These are phyloP conservation scores for Aspergillus sparsus DNA, from an alignment of 495 filamentous ascomycete species.

Conservation along the genomic window DNA sequence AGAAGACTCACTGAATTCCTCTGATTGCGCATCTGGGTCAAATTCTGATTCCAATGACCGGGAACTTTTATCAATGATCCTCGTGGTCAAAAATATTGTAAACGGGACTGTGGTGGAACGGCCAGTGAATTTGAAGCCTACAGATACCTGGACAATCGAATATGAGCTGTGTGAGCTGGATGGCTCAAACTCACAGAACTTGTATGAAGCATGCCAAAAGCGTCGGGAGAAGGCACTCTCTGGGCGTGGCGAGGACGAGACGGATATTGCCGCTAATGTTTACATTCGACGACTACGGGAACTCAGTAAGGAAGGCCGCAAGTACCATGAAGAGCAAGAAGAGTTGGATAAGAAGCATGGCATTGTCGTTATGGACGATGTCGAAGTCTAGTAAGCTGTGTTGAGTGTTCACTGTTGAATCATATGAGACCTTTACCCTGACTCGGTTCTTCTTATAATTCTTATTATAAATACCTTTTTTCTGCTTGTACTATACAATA, in stretches of 20 bases:
- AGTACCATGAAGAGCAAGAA: constrained; percentile 51
- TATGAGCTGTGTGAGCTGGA: constrained; percentile 67
- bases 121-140: constrained; percentile 49
- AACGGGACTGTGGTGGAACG: constrained; percentile 65
- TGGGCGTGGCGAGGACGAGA: constrained; percentile 36
- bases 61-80: constrained; percentile 62
- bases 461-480: too few relatives aligned
- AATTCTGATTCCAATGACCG: constrained; percentile 5
- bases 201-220: constrained; percentile 52
- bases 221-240: constrained; percentile 54
- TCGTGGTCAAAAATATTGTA: constrained; percentile 71
- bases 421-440: too few relatives aligned
- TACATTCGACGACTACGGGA: constrained; percentile 48
- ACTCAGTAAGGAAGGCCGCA: constrained; percentile 45
- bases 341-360: constrained; percentile 43
- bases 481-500: too few relatives aligned
- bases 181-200: constrained; percentile 31
- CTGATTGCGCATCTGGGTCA: background rate
- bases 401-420: too few relatives aligned
- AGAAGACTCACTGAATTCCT: background rate
- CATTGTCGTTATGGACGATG: constrained; percentile 31
- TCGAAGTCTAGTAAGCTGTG: constrained; percentile 1
- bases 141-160: constrained; percentile 72
- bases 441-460: too few relatives aligned
- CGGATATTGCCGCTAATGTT: constrained; percentile 30